These are phyloP conservation scores for Piper betle DNA, from an alignment of 164 flowering plant genomes.

Conservation along the genomic window DNA sequence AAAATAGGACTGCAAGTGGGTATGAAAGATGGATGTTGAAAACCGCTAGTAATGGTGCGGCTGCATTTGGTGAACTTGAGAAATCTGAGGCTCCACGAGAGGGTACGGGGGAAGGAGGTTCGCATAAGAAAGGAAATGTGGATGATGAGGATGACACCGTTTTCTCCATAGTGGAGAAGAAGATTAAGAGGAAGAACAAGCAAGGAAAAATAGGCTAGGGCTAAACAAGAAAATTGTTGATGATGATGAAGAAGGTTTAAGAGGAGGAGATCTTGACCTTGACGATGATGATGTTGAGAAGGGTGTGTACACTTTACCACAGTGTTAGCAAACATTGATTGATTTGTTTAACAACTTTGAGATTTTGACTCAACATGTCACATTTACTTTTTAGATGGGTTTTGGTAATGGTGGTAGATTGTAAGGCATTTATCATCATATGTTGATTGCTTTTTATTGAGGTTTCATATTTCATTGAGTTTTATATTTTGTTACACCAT, in stretches of 20 bases:
- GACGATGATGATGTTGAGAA: slow-evolving; percentile 95
- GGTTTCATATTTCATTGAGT: background rate
- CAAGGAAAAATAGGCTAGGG: slow-evolving; percentile 64
- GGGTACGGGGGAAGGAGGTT: slow-evolving; percentile 28
- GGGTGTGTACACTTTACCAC: slow-evolving; percentile 27
- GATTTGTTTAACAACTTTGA: too few species aligned
- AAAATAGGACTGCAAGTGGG: slow-evolving; percentile 88
- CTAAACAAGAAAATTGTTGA: slow-evolving; percentile 57
- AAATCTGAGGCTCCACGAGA: slow-evolving; percentile 37
- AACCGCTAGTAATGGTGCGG: slow-evolving; percentile 79
- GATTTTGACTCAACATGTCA: background rate
- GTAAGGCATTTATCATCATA: background rate
- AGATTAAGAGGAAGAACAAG: slow-evolving; percentile 76
- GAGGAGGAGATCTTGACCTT: slow-evolving; percentile 74
- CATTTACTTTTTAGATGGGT: background rate
- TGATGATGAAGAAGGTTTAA: slow-evolving; percentile 86
- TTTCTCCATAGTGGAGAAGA: slow-evolving; percentile 65
- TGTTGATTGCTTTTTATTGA: background rate
- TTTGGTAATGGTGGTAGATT: background rate
- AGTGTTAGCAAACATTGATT: too few species aligned
- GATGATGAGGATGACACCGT: slow-evolving; percentile 74
- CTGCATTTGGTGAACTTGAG: slow-evolving; percentile 81
- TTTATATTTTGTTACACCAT: background rate
- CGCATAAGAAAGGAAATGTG: slow-evolving; percentile 43
- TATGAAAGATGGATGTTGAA: slow-evolving; percentile 99